phyloP scores from a whole-genome alignment of 139 green algal species.

The Yamagishiella unicocca region DNA sequence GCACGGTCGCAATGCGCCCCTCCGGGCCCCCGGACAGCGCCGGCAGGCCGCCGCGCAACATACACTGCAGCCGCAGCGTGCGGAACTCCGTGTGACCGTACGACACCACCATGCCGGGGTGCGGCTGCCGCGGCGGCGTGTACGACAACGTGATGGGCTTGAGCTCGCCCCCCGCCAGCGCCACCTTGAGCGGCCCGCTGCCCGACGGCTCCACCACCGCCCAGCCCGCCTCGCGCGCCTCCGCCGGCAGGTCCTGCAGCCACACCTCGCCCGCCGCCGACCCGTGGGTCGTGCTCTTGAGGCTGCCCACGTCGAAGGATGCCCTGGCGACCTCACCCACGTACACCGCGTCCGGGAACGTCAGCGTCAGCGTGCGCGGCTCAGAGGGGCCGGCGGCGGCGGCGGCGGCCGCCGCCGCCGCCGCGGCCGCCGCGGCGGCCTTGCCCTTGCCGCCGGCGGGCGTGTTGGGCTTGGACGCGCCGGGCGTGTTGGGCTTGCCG shows the following conservation, averaged over 20 bases:
- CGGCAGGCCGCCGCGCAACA: constrained; percentile 52
- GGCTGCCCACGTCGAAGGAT: constrained; percentile 56
- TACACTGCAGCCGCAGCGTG: constrained; percentile 42
- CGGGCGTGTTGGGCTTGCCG: not conserved
- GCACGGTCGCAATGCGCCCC: constrained; percentile 33
- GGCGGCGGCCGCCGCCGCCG: not conserved
- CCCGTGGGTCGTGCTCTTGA: constrained; percentile 52
- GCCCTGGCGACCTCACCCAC: constrained; percentile 41
- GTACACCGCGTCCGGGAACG: constrained; percentile 49
- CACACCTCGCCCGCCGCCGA: constrained; percentile 57
- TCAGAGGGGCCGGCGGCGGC: not conserved
- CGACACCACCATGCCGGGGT: constrained; percentile 55
- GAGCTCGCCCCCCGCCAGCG: constrained; percentile 60
- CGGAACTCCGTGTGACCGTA: constrained; percentile 54
- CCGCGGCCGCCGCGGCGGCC: not conserved
- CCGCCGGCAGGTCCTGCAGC: constrained; percentile 57
- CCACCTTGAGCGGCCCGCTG: constrained; percentile 29
- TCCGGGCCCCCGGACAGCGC: constrained; percentile 35
- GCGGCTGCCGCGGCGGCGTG: constrained; percentile 32
- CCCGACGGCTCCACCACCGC: constrained; percentile 44
- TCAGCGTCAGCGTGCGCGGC: constrained; percentile 41
- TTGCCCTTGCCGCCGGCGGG: not conserved
- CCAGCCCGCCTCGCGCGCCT: constrained; percentile 65
- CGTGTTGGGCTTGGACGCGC: constrained; percentile 20
- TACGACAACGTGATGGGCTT: constrained; percentile 54